Evolutionary conservation across 1,284 basidiomycete genomes (phyloP).

Genomic region (Cryptococcus neoformans): DNA sequence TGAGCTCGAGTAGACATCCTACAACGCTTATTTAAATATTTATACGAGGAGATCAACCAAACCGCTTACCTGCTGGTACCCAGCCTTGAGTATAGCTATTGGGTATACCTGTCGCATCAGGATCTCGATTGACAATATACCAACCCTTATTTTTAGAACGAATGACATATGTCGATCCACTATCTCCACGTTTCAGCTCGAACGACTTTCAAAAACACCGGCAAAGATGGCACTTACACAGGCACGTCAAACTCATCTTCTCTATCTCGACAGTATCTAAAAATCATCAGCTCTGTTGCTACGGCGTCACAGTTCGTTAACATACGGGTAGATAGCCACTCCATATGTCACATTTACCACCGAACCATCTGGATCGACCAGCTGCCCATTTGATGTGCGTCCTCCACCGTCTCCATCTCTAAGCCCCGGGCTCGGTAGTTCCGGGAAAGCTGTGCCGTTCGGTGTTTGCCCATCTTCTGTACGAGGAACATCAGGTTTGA

Average conservation of each 20-base stretch:
- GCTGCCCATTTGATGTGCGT: slow-evolving; percentile 9
- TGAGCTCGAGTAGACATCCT: slow-evolving; percentile 89
- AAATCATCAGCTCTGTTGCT: not conserved
- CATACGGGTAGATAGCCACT: slow-evolving; percentile 52
- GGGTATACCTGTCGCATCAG: slow-evolving; percentile 72
- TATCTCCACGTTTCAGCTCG: slow-evolving; percentile 37
- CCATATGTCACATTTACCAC: slow-evolving; percentile 49
- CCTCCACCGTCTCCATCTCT: slow-evolving; percentile 19
- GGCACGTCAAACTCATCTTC: slow-evolving; percentile 98
- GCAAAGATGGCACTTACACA: slow-evolving; percentile 61
- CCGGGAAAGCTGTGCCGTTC: slow-evolving; percentile 36
- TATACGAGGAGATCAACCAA: not conserved
- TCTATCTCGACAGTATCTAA: slow-evolving; percentile 89
- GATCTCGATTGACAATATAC: slow-evolving; percentile 98
- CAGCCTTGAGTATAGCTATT: slow-evolving; percentile 72
- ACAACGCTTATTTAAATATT: slow-evolving; percentile 4
- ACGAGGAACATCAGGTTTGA: slow-evolving; percentile 10
- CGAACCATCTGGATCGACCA: slow-evolving; percentile 42
- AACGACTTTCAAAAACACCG: not conserved
- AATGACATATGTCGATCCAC: slow-evolving; percentile 88
- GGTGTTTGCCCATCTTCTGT: slow-evolving; percentile 26
- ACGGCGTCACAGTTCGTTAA: not conserved
- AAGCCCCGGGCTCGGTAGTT: slow-evolving; percentile 43
- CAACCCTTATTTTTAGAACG: slow-evolving; percentile 91
- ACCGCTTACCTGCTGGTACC: slow-evolving; percentile 66